Conservation (phyloP, 2,329 filamentous ascomycete species). For the Aspergillus puulaauensis region DNA sequence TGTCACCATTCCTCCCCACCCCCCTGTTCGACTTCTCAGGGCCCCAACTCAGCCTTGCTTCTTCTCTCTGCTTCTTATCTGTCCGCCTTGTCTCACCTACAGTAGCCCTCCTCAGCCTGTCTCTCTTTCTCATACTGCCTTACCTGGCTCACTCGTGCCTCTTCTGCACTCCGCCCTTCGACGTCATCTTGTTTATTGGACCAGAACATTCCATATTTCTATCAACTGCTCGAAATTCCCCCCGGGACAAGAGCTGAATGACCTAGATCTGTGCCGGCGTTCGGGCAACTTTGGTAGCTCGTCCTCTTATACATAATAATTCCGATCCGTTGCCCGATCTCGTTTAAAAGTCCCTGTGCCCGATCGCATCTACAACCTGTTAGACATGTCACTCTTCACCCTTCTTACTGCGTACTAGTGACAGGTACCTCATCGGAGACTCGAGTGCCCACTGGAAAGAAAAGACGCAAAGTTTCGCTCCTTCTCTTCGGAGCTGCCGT, state of each 20-base stretch:
- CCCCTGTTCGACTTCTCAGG: neutral
- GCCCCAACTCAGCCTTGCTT: neutral
- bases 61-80: neutral
- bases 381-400: conserved; percentile 4
- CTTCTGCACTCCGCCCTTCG: neutral
- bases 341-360: neutral
- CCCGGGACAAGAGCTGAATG: neutral
- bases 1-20: neutral
- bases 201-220: neutral
- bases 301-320: neutral
- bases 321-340: neutral
- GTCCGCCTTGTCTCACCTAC: conserved; percentile 2
- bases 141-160: neutral
- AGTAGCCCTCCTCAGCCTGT: neutral
- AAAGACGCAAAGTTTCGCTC: neutral
- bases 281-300: conserved; percentile 2
- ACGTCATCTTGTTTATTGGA: conserved; percentile 5
- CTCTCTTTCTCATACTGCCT: neutral
- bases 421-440: neutral
- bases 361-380: neutral
- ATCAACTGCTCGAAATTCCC: neutral
- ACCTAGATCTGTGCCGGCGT: neutral
- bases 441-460: neutral
- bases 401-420: neutral
- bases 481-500: neutral